Conservation (phyloP, 176 grass and related monocot genomes). For the Miscanthus lutarioriparius region DNA sequence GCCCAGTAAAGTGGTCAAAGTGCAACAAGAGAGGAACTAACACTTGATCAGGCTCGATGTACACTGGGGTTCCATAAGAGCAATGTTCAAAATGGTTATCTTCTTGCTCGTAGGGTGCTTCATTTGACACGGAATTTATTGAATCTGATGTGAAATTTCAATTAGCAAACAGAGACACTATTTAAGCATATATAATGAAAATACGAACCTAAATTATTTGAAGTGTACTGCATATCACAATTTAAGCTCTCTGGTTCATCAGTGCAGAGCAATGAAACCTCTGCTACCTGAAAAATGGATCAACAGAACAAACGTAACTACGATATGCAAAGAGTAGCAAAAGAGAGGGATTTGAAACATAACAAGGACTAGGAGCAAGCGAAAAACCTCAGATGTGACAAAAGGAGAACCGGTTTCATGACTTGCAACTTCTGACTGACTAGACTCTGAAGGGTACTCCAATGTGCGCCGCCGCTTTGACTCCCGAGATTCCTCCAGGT, state of each 20-base stretch:
- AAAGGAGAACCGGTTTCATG: constrained; percentile 21
- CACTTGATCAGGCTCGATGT: constrained; percentile 40
- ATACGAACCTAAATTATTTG: constrained; percentile 41
- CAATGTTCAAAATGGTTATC: constrained; percentile 32
- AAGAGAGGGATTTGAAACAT: background rate
- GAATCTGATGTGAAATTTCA: constrained; percentile 27
- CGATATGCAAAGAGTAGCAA: background rate
- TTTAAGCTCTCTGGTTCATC: constrained; percentile 40
- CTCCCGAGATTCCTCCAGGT: constrained; percentile 46
- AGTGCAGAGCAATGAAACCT: constrained; percentile 46
- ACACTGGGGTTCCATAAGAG: constrained; percentile 31
- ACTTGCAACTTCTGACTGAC: constrained; percentile 17
- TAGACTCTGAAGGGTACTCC: constrained; percentile 53
- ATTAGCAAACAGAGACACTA: constrained; percentile 35
- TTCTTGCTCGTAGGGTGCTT: constrained; percentile 12
- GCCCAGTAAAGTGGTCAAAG: constrained; percentile 5
- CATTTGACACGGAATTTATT: constrained; percentile 32
- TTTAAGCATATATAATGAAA: constrained; percentile 15
- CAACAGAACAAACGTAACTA: background rate
- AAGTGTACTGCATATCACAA: constrained; percentile 24
- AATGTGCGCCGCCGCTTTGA: constrained; percentile 40
- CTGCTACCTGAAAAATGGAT: constrained; percentile 39
- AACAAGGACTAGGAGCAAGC: background rate
- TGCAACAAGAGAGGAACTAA: constrained; percentile 14
- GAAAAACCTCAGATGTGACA: constrained; percentile 43